Evolutionary conservation across 2,329 filamentous ascomycete genomes (phyloP), one percentile per base, ranked within the genome.

Genomic region (Epichloe baconii): DNA sequence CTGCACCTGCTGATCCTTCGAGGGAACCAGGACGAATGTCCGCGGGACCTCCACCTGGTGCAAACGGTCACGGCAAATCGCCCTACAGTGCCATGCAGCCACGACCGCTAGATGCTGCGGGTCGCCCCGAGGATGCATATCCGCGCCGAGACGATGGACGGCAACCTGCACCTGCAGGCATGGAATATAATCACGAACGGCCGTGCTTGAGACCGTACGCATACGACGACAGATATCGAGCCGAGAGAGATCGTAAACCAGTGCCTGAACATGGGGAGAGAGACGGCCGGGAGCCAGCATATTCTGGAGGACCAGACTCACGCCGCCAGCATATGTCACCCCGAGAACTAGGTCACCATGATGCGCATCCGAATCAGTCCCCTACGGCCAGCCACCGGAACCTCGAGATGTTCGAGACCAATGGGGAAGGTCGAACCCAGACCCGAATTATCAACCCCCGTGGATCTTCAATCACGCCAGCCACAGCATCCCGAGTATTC

Each of bases 141-240:
- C 64, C 61, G 10, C 71, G 74, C 40, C 68, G 74, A 44, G 77
- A 80, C 23, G 76, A 80, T 47, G 65, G 66, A 4, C 66, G 64
- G 11, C 62, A 62, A 26, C 49, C 61, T 56, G 41, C 67, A 26
- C 49, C 61, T 56, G 41, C 67, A 56, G 48, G 67, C 61, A 57
- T 67, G 46, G 77, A 80, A 49, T 80, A 79, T 58, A 76, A 77
- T 53, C 70, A 71, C 0, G 78, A 81, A 44, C 70, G 74, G 49
- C 66, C 69, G 12, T 66, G 69, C 2, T 58, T 72, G 14, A 72
- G 76, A 46, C 62, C 66, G 3, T 65, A 65, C 48, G 61, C 63
- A 2, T 79, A 75, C 56, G 78, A 82, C 52, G 77, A 80, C 19
- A 73, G 76, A 43, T 79, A 72, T 51, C 68, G 74, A 51, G 63